These are phyloP conservation scores for Hyphopichia khmerensis DNA, from an alignment of 1,139 yeast genomes.

Conservation along the genomic window DNA sequence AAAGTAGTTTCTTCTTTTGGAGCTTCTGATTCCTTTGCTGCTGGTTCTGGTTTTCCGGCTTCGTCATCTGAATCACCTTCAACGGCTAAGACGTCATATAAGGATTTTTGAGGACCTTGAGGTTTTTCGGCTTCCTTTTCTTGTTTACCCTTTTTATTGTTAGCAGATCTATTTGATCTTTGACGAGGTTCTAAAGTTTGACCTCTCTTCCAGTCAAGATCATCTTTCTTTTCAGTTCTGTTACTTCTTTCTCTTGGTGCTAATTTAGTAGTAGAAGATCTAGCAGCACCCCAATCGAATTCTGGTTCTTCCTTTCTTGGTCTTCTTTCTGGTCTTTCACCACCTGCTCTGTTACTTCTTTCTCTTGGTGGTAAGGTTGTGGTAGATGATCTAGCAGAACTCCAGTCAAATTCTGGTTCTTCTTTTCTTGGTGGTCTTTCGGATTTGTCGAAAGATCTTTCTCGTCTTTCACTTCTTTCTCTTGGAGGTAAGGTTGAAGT, in stretches of 20 bases:
- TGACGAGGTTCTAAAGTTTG: slow-evolving; percentile 27
- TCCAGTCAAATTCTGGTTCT: slow-evolving; percentile 40
- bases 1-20: slow-evolving; percentile 28
- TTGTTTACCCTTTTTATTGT: slow-evolving; percentile 14
- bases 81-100: slow-evolving; percentile 63
- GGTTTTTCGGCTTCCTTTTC: slow-evolving; percentile 31
- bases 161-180: slow-evolving; percentile 11
- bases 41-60: slow-evolving; percentile 27
- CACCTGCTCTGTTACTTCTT: slow-evolving; percentile 12
- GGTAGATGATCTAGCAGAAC: slow-evolving; percentile 26
- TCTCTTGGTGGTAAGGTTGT: slow-evolving; percentile 29
- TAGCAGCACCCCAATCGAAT: slow-evolving; percentile 62
- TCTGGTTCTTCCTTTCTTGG: slow-evolving; percentile 51
- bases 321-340: slow-evolving; percentile 31
- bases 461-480: slow-evolving; percentile 22
- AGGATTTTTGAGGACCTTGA: slow-evolving; percentile 53
- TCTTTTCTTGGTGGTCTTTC: slow-evolving; percentile 22
- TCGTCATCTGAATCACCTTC: slow-evolving; percentile 64
- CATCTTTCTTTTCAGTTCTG: slow-evolving; percentile 21
- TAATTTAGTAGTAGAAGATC: slow-evolving; percentile 34
- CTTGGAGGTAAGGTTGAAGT: slow-evolving; percentile 29
- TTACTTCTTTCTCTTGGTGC: slow-evolving; percentile 38
- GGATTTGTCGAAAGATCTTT: slow-evolving; percentile 5
- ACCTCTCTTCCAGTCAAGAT: slow-evolving; percentile 33
- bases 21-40: slow-evolving; percentile 8